Percentiles rank a stretch among this genome's conserved stretches.
These are phyloP conservation scores for Cladophialophora immunda DNA, from an alignment of 2,329 filamentous ascomycete species.

Conservation along the genomic window DNA sequence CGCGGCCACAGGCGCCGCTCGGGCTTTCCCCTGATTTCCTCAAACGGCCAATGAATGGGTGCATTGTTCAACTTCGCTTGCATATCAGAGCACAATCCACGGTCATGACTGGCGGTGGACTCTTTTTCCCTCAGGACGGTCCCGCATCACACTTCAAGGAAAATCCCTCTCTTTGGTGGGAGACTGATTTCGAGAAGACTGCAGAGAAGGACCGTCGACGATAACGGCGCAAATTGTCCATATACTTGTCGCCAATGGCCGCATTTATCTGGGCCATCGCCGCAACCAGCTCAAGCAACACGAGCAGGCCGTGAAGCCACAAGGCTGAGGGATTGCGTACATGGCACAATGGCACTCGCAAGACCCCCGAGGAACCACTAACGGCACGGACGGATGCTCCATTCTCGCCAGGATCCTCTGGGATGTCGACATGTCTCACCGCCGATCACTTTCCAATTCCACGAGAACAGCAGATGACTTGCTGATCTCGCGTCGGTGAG, in stretches of 20 bases:
- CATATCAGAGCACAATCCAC: conserved; percentile 2
- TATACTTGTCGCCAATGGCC: background rate
- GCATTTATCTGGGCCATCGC: background rate
- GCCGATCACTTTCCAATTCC: conserved; percentile 17
- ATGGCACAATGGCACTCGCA: too few species aligned
- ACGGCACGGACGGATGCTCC: background rate
- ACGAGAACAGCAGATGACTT: conserved; percentile 16
- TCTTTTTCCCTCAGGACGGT: background rate
- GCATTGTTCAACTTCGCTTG: conserved; percentile 3
- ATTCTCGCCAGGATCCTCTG: background rate
- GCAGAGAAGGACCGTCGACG: background rate
- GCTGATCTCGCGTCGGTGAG: conserved; percentile 12
- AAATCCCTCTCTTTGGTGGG: background rate
- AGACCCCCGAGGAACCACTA: background rate
- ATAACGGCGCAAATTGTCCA: background rate
- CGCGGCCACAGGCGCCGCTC: conserved; percentile 1
- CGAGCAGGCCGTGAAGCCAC: background rate
- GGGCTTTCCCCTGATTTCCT: conserved; percentile 7
- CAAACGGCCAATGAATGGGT: background rate
- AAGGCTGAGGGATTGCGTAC: background rate
- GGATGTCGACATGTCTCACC: conserved; percentile 6
- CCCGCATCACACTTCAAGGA: background rate
- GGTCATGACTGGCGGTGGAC: background rate
- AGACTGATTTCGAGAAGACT: conserved; percentile 5
- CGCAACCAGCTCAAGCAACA: background rate